Conservation (phyloP, 441 rosid species). For the Corymbia citriodora region DNA sequence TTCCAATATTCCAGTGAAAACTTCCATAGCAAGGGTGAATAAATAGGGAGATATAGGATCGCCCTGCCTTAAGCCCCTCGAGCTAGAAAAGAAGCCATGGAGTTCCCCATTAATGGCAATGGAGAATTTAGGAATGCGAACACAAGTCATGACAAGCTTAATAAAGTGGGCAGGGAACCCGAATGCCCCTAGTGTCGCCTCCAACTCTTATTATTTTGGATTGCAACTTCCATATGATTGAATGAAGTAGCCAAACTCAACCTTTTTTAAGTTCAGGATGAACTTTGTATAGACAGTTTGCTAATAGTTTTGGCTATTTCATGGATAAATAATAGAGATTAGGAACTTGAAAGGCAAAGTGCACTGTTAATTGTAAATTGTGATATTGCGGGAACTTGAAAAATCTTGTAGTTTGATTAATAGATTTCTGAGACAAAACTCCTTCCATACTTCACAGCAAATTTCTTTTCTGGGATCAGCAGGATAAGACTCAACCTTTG, state of each 20-base stretch:
- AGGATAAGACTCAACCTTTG: neutral
- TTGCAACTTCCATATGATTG: neutral
- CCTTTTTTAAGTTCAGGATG: neutral
- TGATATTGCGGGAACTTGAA: neutral
- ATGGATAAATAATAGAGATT: neutral
- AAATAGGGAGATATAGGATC: too few species aligned
- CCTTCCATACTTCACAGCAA: neutral
- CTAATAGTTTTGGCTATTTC: neutral
- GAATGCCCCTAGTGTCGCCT: too few species aligned
- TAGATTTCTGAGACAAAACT: neutral
- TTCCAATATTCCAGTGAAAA: too few species aligned
- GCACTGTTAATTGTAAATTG: neutral
- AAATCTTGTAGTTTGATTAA: neutral
- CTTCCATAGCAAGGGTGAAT: too few species aligned
- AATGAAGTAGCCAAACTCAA: neutral
- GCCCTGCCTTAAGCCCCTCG: too few species aligned
- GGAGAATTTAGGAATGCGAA: too few species aligned
- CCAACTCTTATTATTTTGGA: neutral
- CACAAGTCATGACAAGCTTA: too few species aligned
- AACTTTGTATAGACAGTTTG: neutral
- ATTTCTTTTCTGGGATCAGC: neutral
- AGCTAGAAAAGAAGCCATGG: too few species aligned
- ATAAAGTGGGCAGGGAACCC: too few species aligned
- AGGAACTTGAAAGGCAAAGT: neutral
- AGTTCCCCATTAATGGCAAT: too few species aligned